A percentile compares a stretch with the other conserved stretches of the same genome.
phyloP scores from a whole-genome alignment of 164 flowering plant genomes.

The Magnolia officinalis region DNA sequence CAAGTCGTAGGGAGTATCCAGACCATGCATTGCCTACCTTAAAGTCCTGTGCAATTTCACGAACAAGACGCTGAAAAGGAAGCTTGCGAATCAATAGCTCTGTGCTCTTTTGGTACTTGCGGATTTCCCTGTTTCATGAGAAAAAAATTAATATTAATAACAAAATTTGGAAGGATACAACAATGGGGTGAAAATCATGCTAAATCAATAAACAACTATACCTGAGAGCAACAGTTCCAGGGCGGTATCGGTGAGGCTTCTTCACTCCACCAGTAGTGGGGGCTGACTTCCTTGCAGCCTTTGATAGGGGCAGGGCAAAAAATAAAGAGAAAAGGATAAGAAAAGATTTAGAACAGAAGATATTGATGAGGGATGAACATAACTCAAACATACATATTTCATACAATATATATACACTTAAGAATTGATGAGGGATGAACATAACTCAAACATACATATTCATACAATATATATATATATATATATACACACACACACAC shows the following conservation, averaged over 20 bases:
- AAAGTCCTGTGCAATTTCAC: conserved; percentile 14
- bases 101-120: conserved; percentile 12
- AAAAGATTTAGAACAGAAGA: background rate
- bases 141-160: background rate
- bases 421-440: background rate
- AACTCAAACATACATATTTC: too few species aligned
- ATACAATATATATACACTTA: too few species aligned
- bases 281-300: conserved; percentile 89
- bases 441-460: too few species aligned
- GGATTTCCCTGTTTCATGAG: conserved; percentile 7
- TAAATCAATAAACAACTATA: conserved; percentile 3
- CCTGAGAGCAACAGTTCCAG: conserved; percentile 93
- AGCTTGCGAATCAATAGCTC: conserved; percentile 15
- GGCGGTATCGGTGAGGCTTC: conserved; percentile 93
- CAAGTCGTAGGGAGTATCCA: background rate
- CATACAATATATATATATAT: too few species aligned
- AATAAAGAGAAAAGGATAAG: background rate
- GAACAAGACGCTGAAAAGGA: conserved; percentile 16
- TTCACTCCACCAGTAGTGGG: conserved; percentile 92
- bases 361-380: background rate
- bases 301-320: background rate
- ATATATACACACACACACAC: too few species aligned
- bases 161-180: background rate
- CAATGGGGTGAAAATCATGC: background rate
- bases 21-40: background rate